phyloP scores from a whole-genome alignment of 306 rosid species.

The Neltuma alba region DNA sequence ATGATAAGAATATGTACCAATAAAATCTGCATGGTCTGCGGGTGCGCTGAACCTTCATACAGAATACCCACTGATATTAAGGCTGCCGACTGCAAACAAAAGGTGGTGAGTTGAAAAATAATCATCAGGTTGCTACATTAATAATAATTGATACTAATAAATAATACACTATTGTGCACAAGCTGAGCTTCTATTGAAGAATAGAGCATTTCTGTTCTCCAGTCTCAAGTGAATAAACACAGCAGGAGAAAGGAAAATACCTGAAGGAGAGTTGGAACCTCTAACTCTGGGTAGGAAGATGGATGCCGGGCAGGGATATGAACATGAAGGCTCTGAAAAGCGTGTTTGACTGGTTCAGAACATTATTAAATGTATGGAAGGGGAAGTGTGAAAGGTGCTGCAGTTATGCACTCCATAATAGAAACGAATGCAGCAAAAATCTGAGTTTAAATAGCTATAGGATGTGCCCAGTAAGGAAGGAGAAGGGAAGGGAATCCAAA shows the following conservation, averaged over 20 bases:
- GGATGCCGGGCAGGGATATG: constrained; percentile 91
- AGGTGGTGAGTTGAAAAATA: constrained; percentile 31
- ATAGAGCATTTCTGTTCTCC: not conserved
- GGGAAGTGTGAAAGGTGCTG: constrained; percentile 16
- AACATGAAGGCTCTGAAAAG: constrained; percentile 76
- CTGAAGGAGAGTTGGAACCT: constrained; percentile 94
- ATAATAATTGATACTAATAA: not conserved
- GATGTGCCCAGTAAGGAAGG: constrained; percentile 2
- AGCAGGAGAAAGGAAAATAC: constrained; percentile 48
- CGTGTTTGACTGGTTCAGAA: constrained; percentile 36
- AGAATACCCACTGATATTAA: constrained; percentile 89
- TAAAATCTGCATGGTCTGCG: constrained; percentile 87
- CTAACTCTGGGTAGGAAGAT: constrained; percentile 86
- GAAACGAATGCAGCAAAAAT: constrained; percentile 7
- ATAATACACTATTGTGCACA: not conserved
- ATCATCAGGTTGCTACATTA: constrained; percentile 23
- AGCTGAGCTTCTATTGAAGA: not conserved
- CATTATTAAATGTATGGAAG: not conserved
- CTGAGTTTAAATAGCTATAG: not conserved
- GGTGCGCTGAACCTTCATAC: constrained; percentile 92
- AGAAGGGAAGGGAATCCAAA: constrained; percentile 15
- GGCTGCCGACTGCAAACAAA: constrained; percentile 80
- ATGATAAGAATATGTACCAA: constrained; percentile 60
- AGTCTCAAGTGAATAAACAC: not conserved
- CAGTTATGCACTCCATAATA: constrained; percentile 27